Conservation (phyloP, 1,284 basidiomycete species). For the Moesziomyces globuligerus region DNA sequence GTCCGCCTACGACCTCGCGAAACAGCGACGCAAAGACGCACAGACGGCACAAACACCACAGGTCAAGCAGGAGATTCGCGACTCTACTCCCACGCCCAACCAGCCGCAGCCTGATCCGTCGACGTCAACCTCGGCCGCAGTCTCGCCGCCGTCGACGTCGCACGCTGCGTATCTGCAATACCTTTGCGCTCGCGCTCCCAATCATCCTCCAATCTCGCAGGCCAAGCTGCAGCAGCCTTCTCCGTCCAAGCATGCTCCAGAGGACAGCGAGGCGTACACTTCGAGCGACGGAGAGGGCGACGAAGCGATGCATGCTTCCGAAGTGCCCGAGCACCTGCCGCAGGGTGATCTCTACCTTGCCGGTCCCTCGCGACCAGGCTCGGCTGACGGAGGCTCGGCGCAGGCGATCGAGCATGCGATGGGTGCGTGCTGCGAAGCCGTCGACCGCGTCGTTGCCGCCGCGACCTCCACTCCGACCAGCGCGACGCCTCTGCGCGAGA, state of each 20-base stretch:
- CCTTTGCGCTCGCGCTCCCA: conserved; percentile 36
- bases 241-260: conserved; percentile 8
- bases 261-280: conserved; percentile 42
- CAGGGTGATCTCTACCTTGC: conserved; percentile 64
- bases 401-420: conserved; percentile 62
- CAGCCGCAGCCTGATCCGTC: neutral
- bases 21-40: conserved; percentile 22
- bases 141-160: conserved; percentile 13
- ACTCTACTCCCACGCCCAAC: conserved; percentile 19
- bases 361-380: conserved; percentile 35
- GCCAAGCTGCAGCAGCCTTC: conserved; percentile 10
- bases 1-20: conserved; percentile 37
- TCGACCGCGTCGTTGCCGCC: conserved; percentile 56
- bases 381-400: conserved; percentile 54
- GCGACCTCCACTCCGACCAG: conserved; percentile 8
- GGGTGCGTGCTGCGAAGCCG: conserved; percentile 60
- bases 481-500: conserved; percentile 12
- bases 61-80: conserved; percentile 7
- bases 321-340: conserved; percentile 57
- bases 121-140: neutral
- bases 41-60: neutral
- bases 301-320: conserved; percentile 51
- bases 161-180: conserved; percentile 43
- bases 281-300: conserved; percentile 58
- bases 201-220: conserved; percentile 25